Conservation (phyloP, 2,329 filamentous ascomycete species). For the Claviceps pazoutovae region DNA sequence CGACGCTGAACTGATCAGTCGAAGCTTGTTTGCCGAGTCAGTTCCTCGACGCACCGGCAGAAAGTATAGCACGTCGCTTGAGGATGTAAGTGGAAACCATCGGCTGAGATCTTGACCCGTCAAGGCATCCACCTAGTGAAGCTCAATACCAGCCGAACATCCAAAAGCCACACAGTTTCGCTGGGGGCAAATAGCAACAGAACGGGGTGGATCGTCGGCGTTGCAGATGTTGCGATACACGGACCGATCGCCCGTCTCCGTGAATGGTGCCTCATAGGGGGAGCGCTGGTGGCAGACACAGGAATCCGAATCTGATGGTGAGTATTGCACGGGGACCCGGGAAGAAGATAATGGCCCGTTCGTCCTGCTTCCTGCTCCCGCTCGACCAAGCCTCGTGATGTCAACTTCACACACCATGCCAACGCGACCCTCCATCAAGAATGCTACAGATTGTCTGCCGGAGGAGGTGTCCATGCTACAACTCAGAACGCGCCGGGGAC, state of each 20-base stretch:
- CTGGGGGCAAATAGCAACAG: slow-evolving; percentile 51
- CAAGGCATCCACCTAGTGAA: slow-evolving; percentile 41
- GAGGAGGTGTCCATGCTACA: slow-evolving; percentile 50
- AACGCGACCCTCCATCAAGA: slow-evolving; percentile 44
- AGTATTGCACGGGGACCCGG: neutral
- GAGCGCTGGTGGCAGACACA: slow-evolving; percentile 15
- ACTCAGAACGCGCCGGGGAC: slow-evolving; percentile 41
- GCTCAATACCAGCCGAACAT: slow-evolving; percentile 45
- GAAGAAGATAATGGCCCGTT: neutral
- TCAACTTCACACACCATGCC: slow-evolving; percentile 46
- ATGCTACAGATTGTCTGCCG: slow-evolving; percentile 39
- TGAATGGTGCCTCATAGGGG: slow-evolving; percentile 11
- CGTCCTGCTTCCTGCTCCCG: slow-evolving; percentile 1
- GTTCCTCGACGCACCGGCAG: slow-evolving; percentile 34
- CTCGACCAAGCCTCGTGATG: slow-evolving; percentile 6
- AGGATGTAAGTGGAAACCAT: slow-evolving; percentile 40
- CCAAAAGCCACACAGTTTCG: slow-evolving; percentile 52
- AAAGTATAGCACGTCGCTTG: slow-evolving; percentile 46
- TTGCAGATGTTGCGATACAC: slow-evolving; percentile 39
- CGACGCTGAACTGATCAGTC: slow-evolving; percentile 47
- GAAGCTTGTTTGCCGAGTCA: slow-evolving; percentile 41
- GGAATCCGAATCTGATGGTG: neutral
- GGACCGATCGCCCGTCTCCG: slow-evolving; percentile 18
- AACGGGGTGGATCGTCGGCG: slow-evolving; percentile 48
- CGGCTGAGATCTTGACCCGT: slow-evolving; percentile 34